phyloP scores from a whole-genome alignment of 2,329 filamentous ascomycete genomes.

The Chaetoscypha palmicola region DNA sequence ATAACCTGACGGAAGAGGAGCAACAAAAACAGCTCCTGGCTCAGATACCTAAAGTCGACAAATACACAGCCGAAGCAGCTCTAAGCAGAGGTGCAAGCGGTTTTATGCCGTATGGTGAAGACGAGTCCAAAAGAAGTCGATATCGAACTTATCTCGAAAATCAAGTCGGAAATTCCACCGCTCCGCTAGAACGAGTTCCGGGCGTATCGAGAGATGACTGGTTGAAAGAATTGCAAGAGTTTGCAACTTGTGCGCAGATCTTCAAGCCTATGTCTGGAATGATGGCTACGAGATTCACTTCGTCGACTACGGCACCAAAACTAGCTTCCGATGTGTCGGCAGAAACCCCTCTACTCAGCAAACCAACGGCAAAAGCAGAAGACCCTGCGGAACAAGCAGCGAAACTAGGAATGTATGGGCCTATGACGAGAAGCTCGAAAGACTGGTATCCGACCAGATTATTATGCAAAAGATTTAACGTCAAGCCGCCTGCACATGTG shows the following conservation, averaged over 20 bases:
- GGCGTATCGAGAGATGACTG: conserved; percentile 61
- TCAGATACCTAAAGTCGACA: conserved; percentile 58
- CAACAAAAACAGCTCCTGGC: conserved; percentile 50
- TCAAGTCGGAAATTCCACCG: conserved; percentile 54
- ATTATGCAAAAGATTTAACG: conserved; percentile 90
- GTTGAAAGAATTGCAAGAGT: conserved; percentile 70
- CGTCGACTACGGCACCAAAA: conserved; percentile 46
- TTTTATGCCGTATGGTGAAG: conserved; percentile 78
- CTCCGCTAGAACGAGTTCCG: conserved; percentile 45
- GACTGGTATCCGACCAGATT: conserved; percentile 76
- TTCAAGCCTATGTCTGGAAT: conserved; percentile 88
- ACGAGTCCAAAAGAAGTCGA: conserved; percentile 69
- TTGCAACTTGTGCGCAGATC: conserved; percentile 63
- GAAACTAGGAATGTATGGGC: conserved; percentile 85
- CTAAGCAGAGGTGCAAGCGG: conserved; percentile 57
- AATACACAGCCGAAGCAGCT: conserved; percentile 60
- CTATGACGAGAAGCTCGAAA: conserved; percentile 66
- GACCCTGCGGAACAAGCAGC: conserved; percentile 84
- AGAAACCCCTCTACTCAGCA: conserved; percentile 38
- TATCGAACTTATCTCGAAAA: conserved; percentile 79
- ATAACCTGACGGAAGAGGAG: conserved; percentile 56
- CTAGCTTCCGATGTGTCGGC: conserved; percentile 33
- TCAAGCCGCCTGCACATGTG: conserved; percentile 67
- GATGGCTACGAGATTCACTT: conserved; percentile 92
- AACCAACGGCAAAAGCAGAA: conserved; percentile 48